These are phyloP conservation scores for Gnetum montanum DNA, from an alignment of 75 land plant species.

Conservation along the genomic window DNA sequence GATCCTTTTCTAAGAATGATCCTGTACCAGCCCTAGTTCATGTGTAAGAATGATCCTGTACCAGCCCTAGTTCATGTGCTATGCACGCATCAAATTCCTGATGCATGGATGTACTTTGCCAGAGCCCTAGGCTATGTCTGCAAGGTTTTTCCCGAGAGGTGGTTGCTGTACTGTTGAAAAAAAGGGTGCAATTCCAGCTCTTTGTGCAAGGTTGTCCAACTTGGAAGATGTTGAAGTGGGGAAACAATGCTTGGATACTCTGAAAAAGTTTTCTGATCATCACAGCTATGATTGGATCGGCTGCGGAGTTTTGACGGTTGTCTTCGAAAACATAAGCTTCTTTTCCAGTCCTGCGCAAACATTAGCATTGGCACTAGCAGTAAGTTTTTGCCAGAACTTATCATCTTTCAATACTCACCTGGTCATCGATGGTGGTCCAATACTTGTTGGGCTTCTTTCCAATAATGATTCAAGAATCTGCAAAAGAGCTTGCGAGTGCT, in stretches of 20 bases:
- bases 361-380: slow-evolving; percentile 64
- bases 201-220: slow-evolving; percentile 40
- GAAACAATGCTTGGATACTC: slow-evolving; percentile 41
- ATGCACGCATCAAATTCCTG: slow-evolving; percentile 29
- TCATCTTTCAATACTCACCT: slow-evolving; percentile 28
- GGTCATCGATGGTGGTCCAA: slow-evolving; percentile 55
- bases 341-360: slow-evolving; percentile 41
- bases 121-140: slow-evolving; percentile 64
- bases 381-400: slow-evolving; percentile 61
- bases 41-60: too few species aligned
- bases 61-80: slow-evolving; percentile 34
- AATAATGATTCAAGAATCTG: slow-evolving; percentile 46
- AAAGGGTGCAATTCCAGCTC: slow-evolving; percentile 55
- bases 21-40: too few species aligned
- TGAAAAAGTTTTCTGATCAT: slow-evolving; percentile 14
- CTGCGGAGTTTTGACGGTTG: slow-evolving; percentile 15
- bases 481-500: too few species aligned
- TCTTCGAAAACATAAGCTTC: slow-evolving; percentile 12
- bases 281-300: slow-evolving; percentile 17
- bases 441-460: slow-evolving; percentile 55
- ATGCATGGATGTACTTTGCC: slow-evolving; percentile 44
- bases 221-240: slow-evolving; percentile 79
- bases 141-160: slow-evolving; percentile 36
- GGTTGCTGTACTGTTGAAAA: slow-evolving; percentile 34
- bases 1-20: slow-evolving; percentile 27